phyloP scores from a whole-genome alignment of 2,329 filamentous ascomycete species.

The Stemphylium vesicarium region DNA sequence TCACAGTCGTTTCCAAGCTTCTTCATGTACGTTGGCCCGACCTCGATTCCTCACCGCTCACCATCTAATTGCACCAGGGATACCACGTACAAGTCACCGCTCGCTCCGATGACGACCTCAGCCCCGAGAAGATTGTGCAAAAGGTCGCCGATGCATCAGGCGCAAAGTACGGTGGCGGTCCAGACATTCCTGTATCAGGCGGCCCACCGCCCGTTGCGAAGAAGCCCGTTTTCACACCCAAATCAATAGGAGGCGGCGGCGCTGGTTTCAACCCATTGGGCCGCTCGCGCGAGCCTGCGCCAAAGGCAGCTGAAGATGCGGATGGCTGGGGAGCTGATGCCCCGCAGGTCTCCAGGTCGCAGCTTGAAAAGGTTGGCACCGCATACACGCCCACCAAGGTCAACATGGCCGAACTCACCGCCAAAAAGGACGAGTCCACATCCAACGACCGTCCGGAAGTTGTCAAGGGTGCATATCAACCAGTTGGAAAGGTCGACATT shows the following conservation, averaged over 20 bases:
- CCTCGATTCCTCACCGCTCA: slow-evolving; percentile 11
- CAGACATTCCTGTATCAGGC: slow-evolving; percentile 61
- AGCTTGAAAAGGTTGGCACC: slow-evolving; percentile 88
- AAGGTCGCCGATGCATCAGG: slow-evolving; percentile 96
- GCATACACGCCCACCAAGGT: slow-evolving; percentile 97
- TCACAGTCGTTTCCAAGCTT: slow-evolving; percentile 86
- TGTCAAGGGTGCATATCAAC: slow-evolving; percentile 86
- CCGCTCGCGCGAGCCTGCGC: slow-evolving; percentile 62
- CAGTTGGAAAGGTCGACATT: slow-evolving; percentile 97
- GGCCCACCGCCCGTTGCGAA: slow-evolving; percentile 74
- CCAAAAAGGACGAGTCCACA: slow-evolving; percentile 71
- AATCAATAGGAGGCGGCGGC: slow-evolving; percentile 62
- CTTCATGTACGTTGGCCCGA: slow-evolving; percentile 69
- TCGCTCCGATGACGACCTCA: slow-evolving; percentile 86
- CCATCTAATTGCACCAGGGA: slow-evolving; percentile 59
- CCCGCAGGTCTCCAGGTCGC: slow-evolving; percentile 82
- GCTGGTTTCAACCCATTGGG: slow-evolving; percentile 72
- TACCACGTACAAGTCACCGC: slow-evolving; percentile 98
- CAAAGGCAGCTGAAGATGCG: slow-evolving; percentile 69
- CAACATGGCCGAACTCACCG: slow-evolving; percentile 84
- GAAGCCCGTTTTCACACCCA: slow-evolving; percentile 92
- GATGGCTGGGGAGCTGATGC: slow-evolving; percentile 97
- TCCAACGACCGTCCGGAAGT: slow-evolving; percentile 64
- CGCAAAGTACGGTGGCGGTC: slow-evolving; percentile 83
- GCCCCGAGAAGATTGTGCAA: slow-evolving; percentile 84